These are phyloP conservation scores for Cyclospora cayetanensis DNA, from an alignment of 169 alveolate species.

Conservation along the genomic window DNA sequence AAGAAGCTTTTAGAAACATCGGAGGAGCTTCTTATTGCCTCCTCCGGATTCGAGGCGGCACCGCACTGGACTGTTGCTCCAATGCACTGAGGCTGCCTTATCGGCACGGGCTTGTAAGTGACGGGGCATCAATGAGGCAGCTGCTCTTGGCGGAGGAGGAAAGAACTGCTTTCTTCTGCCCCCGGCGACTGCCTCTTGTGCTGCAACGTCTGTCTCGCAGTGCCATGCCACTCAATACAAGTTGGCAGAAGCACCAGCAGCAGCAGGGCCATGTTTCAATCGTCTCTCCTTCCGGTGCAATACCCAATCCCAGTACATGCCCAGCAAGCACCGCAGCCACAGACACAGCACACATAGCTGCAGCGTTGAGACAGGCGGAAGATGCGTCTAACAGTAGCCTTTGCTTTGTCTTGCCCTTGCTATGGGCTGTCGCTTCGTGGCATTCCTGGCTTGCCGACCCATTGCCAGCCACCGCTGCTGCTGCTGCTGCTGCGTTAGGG, in stretches of 20 bases:
- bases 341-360: not conserved
- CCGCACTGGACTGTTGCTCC: too few species aligned
- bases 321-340: not conserved
- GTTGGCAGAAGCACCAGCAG: constrained; percentile 1
- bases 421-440: constrained; percentile 41
- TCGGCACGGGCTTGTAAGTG: too few species aligned
- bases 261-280: not conserved
- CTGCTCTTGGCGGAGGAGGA: constrained; percentile 19
- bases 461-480: not conserved
- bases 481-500: constrained; percentile 30
- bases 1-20: too few species aligned
- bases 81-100: too few species aligned
- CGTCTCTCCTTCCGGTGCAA: not conserved
- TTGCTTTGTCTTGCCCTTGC: not conserved
- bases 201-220: not conserved
- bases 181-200: constrained; percentile 1
- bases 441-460: constrained; percentile 15
- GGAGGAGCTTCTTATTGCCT: too few species aligned
- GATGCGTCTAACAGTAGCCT: not conserved
- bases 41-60: too few species aligned
- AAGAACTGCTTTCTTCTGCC: constrained; percentile 34
- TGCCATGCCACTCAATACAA: not conserved
- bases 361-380: too few species aligned
- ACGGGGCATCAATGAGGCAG: constrained; percentile 22
- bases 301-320: not conserved